A percentile compares a stretch with the other conserved stretches of the same genome.
phyloP scores from a whole-genome alignment of 2,329 filamentous ascomycete genomes.

The Talaromyces piceae region DNA sequence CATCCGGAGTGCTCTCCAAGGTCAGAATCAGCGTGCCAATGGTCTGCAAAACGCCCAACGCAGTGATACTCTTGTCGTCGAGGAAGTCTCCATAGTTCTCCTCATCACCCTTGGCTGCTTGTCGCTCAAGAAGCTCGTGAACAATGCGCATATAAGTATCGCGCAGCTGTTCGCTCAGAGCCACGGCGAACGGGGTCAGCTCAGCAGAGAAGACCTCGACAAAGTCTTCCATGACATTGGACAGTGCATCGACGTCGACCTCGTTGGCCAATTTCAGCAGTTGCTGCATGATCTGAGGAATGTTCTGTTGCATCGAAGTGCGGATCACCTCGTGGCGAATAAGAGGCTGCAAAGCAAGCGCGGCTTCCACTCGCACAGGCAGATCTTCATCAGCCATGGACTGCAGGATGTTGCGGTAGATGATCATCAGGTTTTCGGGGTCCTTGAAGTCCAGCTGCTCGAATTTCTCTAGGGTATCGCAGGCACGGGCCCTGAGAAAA shows the following conservation, averaged over 20 bases:
- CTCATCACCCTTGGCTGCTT: constrained; percentile 64
- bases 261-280: constrained; percentile 94
- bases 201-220: constrained; percentile 98
- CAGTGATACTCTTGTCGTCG: constrained; percentile 98
- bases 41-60: constrained; percentile 89
- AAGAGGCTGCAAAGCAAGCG: constrained; percentile 85
- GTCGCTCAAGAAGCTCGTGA: constrained; percentile 81
- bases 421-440: constrained; percentile 85
- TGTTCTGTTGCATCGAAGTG: constrained; percentile 92
- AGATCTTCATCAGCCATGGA: constrained; percentile 93
- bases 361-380: constrained; percentile 88
- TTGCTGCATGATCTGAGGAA: constrained; percentile 99
- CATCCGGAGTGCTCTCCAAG: constrained; percentile 92
- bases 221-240: constrained; percentile 99
- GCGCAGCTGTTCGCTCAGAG: constrained; percentile 86
- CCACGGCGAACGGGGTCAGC: constrained; percentile 92
- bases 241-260: constrained; percentile 91
- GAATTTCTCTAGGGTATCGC: constrained; percentile 96
- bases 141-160: constrained; percentile 96
- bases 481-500: constrained; percentile 87
- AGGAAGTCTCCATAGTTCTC: constrained; percentile 82
- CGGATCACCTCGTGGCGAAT: constrained; percentile 94
- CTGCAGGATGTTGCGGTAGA: constrained; percentile 94
- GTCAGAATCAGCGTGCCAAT: constrained; percentile 96
- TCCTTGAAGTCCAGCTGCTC: constrained; percentile 97